Conservation (phyloP, 352 stramenopile genomes). For the Phytophthora fragariaefolia region DNA sequence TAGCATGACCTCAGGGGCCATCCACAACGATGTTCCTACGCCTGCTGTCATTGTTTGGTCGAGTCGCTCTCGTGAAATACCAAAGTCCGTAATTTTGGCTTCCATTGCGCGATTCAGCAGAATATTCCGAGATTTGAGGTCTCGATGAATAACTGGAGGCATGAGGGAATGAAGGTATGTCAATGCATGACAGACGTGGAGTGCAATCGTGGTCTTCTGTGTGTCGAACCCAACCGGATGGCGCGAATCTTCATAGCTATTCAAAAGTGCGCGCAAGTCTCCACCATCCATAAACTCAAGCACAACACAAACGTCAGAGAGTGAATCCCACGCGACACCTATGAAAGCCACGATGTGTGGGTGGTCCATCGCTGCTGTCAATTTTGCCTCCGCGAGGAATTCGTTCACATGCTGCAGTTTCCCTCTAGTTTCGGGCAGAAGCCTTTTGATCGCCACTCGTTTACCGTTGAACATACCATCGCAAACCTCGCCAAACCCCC, state of each 20-base stretch:
- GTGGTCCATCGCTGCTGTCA: constrained; percentile 45
- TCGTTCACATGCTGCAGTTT: constrained; percentile 40
- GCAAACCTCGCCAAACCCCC: constrained; percentile 54
- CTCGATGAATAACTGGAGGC: constrained; percentile 41
- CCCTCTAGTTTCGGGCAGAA: constrained; percentile 40
- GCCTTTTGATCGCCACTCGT: constrained; percentile 49
- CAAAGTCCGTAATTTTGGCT: constrained; percentile 45
- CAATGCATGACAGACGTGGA: constrained; percentile 37
- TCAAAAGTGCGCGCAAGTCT: constrained; percentile 44
- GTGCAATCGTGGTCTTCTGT: constrained; percentile 38
- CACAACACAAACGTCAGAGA: constrained; percentile 49
- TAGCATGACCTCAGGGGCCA: constrained; percentile 67
- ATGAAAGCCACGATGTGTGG: constrained; percentile 46
- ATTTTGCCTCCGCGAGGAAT: constrained; percentile 47
- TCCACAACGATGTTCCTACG: constrained; percentile 53
- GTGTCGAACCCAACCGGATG: constrained; percentile 31
- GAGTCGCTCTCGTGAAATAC: constrained; percentile 32
- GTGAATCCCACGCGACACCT: constrained; percentile 51
- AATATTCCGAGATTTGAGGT: constrained; percentile 40
- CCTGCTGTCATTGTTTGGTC: constrained; percentile 44
- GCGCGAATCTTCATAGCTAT: constrained; percentile 28
- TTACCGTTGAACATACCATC: constrained; percentile 40
- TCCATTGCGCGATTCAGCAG: constrained; percentile 36
- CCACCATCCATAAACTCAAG: constrained; percentile 61
- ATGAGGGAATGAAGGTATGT: constrained; percentile 44